phyloP scores from a whole-genome alignment of 139 green algal genomes.

The Tetraselmis striata region DNA sequence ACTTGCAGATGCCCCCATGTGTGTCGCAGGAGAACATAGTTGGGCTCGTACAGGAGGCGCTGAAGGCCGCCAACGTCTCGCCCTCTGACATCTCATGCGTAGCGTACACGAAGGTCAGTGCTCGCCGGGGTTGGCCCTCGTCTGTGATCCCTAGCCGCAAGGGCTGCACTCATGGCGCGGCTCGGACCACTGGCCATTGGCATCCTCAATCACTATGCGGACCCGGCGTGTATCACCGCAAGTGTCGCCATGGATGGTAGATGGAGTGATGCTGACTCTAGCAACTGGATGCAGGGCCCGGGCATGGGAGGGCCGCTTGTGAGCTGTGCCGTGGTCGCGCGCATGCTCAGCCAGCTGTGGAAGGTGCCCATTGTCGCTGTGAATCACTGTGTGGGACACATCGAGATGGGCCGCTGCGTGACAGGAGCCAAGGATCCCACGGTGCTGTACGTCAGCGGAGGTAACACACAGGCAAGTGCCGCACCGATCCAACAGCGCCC shows the following conservation, averaged over 20 bases:
- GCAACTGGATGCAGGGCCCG: no score
- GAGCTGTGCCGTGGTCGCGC: slow-evolving; percentile 69
- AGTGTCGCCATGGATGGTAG: no score
- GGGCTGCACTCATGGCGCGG: neutral
- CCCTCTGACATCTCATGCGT: slow-evolving; percentile 55
- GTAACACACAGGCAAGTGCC: slow-evolving; percentile 72
- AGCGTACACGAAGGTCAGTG: slow-evolving; percentile 71
- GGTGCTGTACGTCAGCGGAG: slow-evolving; percentile 85
- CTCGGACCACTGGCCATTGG: neutral
- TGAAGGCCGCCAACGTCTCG: slow-evolving; percentile 50
- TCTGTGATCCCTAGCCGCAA: neutral
- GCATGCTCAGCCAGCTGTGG: slow-evolving; percentile 71
- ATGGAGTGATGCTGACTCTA: no score
- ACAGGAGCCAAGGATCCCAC: slow-evolving; percentile 78
- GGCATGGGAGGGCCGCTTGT: slow-evolving; percentile 84
- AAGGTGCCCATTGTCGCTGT: slow-evolving; percentile 68
- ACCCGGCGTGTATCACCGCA: no score
- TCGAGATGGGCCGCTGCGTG: slow-evolving; percentile 87
- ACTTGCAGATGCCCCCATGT: no score
- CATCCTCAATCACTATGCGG: no score
- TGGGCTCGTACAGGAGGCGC: slow-evolving; percentile 52
- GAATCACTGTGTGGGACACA: slow-evolving; percentile 89
- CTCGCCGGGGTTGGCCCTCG: neutral
- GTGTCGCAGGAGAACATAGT: slow-evolving; percentile 41
- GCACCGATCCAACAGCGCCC: no score